Evolutionary conservation across 1,284 basidiomycete genomes (phyloP), one percentile per base, ranked within the genome.

Genomic region (Sporisorium iseilematis-ciliati): DNA sequence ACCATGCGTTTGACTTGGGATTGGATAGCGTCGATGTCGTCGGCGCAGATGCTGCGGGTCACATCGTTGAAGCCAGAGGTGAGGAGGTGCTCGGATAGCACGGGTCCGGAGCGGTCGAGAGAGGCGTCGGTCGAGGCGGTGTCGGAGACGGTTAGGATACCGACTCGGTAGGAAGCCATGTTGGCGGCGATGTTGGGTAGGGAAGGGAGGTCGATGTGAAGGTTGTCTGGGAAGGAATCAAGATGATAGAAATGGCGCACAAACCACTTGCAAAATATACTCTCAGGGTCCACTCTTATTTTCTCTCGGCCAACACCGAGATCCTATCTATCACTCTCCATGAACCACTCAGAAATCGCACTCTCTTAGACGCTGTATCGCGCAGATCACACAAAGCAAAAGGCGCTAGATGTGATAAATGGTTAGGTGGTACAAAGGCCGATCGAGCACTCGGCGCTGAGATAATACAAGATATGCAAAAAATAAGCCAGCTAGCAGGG

Each of bases 81-180:
- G 4, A 35, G 33, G 4, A 75, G 63, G 1, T 23, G 31, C 5
- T 57, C 52, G 25, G 56, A 51, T 7, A 82, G 64, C 4, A 77
- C 11, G 3, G 78, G 74, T 0, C 81, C 81, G 4, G 81, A 75
- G 11, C 72, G 66, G 35, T 82, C 80, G 10, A 50, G 23, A 1
- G 61, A 42, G 3, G 69, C 51, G 29, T 77, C 41, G 12, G 55
- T 11, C 6, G 66, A 53, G 7, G 80, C 67, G 2, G 79, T 79
- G 54, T 82, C 80, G 7, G 77, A 79, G 46, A 82, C 62, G 31
- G 74, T 73, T 25, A 77, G 14, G 45, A 79, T 65, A 10, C 66
- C 59, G 0, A 41, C 66, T 26, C 59, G 54, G 48, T 50, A 48
- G 3, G 53, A n/a, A 6, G 31, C 18, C 65, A 67, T 65, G 14